phyloP scores from a whole-genome alignment of 352 stramenopile species.

The Peronosclerospora sorghi region DNA sequence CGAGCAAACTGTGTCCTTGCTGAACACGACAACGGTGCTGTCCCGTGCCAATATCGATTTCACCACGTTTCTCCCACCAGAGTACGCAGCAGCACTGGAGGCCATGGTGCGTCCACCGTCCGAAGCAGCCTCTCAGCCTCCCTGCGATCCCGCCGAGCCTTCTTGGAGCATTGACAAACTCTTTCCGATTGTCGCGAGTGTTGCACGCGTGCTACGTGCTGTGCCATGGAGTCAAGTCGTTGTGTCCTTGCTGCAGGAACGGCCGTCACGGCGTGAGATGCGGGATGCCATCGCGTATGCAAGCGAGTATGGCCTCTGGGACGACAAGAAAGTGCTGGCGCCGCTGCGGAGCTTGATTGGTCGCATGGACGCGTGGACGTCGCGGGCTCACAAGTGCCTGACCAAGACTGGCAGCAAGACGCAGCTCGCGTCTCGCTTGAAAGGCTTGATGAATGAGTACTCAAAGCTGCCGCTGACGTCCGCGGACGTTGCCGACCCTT shows the following conservation, averaged over 20 bases:
- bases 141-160: background rate
- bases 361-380: constrained; percentile 73
- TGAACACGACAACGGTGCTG: constrained; percentile 39
- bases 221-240: constrained; percentile 70
- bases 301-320: constrained; percentile 46
- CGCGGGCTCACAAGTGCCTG: constrained; percentile 66
- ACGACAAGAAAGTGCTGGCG: constrained; percentile 55
- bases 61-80: constrained; percentile 29
- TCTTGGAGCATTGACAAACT: constrained; percentile 35
- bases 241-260: constrained; percentile 63
- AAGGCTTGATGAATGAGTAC: constrained; percentile 80
- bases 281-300: constrained; percentile 54
- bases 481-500: constrained; percentile 16
- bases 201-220: constrained; percentile 47
- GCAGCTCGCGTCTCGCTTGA: constrained; percentile 51
- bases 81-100: constrained; percentile 34
- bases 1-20: constrained; percentile 28
- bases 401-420: constrained; percentile 44
- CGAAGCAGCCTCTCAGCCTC: constrained; percentile 2
- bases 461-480: constrained; percentile 79
- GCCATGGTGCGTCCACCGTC: constrained; percentile 14
- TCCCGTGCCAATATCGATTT: constrained; percentile 19
- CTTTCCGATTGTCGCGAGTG: constrained; percentile 60
- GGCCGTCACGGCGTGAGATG: constrained; percentile 51
- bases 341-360: constrained; percentile 63